phyloP scores from a whole-genome alignment of 768 basidiomycete species.

The Floccularia luteovirens region DNA sequence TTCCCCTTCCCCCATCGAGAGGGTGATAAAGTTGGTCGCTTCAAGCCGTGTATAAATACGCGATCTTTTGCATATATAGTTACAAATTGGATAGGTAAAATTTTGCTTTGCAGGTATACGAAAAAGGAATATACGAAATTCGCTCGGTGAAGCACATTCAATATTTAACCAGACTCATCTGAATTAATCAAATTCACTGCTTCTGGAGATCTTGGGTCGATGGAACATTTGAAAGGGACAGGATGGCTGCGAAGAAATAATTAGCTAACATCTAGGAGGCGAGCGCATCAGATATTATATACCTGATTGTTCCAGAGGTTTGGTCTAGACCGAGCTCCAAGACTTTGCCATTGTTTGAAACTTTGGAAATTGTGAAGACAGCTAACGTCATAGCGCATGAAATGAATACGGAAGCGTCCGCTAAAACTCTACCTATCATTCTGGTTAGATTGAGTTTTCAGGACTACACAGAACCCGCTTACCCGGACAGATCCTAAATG shows the following conservation, averaged over 20 bases:
- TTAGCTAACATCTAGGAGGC: background rate
- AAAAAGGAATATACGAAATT: too few relatives aligned
- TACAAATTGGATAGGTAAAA: too few relatives aligned
- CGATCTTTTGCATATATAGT: too few relatives aligned
- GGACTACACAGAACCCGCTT: constrained; percentile 7
- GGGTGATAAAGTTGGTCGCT: too few relatives aligned
- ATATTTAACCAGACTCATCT: constrained; percentile 11
- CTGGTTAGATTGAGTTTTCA: too few relatives aligned
- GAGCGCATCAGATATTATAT: background rate
- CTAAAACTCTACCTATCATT: constrained; percentile 23
- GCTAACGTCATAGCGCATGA: constrained; percentile 31
- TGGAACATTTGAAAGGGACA: constrained; percentile 29
- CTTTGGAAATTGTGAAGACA: constrained; percentile 28
- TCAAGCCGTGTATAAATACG: too few relatives aligned
- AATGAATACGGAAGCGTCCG: constrained; percentile 35
- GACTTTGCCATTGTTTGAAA: constrained; percentile 14
- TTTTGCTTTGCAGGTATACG: too few relatives aligned
- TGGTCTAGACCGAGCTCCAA: constrained; percentile 31
- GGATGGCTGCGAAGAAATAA: constrained; percentile 24
- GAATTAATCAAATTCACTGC: constrained; percentile 29
- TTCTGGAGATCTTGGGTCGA: constrained; percentile 30
- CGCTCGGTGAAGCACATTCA: too few relatives aligned
- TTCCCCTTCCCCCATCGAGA: too few relatives aligned
- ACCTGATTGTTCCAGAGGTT: constrained; percentile 40
- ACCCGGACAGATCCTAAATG: constrained; percentile 29